A percentile compares a stretch with the other conserved stretches of the same genome.
Evolutionary conservation across 2,329 filamentous ascomycete genomes (phyloP).

Genomic region (Zarea fungicola): DNA sequence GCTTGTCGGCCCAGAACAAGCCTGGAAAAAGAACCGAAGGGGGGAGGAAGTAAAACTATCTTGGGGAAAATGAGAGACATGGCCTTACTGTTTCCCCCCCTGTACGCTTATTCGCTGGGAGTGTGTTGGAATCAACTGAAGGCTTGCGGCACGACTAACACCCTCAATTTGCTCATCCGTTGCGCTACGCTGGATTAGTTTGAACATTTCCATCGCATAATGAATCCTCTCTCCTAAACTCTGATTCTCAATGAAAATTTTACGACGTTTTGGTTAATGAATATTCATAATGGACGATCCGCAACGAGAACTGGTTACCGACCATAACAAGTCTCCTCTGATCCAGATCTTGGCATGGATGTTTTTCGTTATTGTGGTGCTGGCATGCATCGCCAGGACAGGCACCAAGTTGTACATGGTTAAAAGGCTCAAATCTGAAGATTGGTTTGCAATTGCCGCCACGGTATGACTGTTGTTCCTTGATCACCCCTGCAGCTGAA

Average conservation of each 20-base stretch:
- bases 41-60: too few relatives aligned
- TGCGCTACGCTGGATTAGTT: too few relatives aligned
- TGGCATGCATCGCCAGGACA: slow-evolving; percentile 21
- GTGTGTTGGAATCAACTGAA: too few relatives aligned
- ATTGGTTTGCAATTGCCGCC: slow-evolving; percentile 21
- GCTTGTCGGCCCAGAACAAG: too few relatives aligned
- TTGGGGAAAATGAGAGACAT: too few relatives aligned
- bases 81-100: too few relatives aligned
- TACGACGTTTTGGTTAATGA: not conserved
- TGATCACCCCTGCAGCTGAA: not conserved
- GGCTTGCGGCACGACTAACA: too few relatives aligned
- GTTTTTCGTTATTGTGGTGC: slow-evolving; percentile 24
- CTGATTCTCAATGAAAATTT: not conserved
- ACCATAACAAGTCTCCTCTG: slow-evolving; percentile 25
- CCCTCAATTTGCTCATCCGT: too few relatives aligned
- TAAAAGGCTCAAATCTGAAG: slow-evolving; percentile 23
- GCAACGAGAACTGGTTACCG: slow-evolving; percentile 18
- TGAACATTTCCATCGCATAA: too few relatives aligned
- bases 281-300: not conserved
- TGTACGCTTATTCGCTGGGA: too few relatives aligned
- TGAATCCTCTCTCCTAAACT: too few relatives aligned
- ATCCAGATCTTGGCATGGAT: slow-evolving; percentile 25
- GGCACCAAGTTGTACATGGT: slow-evolving; percentile 27
- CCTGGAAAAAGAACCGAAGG: too few relatives aligned
- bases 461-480: slow-evolving; percentile 18